Evolutionary conservation across 2,329 filamentous ascomycete genomes (phyloP).

Genomic region (Byssochlamys sp.): DNA sequence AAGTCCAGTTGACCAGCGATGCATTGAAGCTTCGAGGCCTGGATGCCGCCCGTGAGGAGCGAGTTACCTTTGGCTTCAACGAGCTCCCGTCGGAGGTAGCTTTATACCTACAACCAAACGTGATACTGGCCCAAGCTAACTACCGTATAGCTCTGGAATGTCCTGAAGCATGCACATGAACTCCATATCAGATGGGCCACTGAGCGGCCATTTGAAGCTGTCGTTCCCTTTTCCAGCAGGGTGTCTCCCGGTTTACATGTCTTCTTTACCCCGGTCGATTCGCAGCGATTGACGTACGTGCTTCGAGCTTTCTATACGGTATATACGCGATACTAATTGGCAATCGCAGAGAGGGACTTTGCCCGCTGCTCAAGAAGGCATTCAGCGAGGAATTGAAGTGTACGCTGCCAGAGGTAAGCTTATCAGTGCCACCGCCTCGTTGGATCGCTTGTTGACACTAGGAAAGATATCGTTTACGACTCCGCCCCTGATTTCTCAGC

Average conservation of each 20-base stretch:
- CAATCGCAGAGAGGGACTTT: conserved; percentile 42
- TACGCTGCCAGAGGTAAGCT: conserved; percentile 36
- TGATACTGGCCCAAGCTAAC: conserved; percentile 2
- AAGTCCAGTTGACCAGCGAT: conserved; percentile 49
- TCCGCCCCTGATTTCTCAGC: conserved; percentile 46
- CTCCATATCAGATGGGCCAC: conserved; percentile 74
- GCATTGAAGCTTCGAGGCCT: conserved; percentile 51
- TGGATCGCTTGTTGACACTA: neutral
- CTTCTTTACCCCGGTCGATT: conserved; percentile 55
- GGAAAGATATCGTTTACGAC: conserved; percentile 52
- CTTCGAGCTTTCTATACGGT: neutral
- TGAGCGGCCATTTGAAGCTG: conserved; percentile 45
- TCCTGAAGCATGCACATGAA: conserved; percentile 58
- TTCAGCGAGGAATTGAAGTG: conserved; percentile 53
- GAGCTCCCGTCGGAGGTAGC: conserved; percentile 61
- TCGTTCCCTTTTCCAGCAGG: conserved; percentile 64
- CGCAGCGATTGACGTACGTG: conserved; percentile 28
- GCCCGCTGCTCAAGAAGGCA: conserved; percentile 46
- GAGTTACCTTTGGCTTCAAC: conserved; percentile 60
- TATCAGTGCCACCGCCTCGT: neutral
- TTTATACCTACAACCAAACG: neutral
- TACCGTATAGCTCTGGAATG: conserved; percentile 44
- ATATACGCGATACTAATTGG: neutral
- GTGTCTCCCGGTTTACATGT: conserved; percentile 73
- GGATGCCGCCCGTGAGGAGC: conserved; percentile 65